Evolutionary conservation across 1,284 basidiomycete species (phyloP).

Genomic region (Mycena citricolor): DNA sequence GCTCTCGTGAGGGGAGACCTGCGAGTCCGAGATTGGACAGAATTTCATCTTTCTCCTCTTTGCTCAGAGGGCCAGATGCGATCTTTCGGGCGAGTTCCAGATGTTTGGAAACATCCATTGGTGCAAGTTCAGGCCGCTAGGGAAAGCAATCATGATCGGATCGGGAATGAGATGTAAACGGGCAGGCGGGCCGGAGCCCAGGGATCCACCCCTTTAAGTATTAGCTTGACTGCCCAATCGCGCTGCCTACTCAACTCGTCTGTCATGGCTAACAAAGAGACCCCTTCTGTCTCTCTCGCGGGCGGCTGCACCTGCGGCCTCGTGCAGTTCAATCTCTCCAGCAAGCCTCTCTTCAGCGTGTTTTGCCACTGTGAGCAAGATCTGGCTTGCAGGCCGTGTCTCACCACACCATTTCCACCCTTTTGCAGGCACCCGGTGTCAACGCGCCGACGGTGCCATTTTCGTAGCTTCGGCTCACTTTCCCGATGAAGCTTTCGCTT

Average conservation of each 20-base stretch:
- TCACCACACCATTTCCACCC: slow-evolving; percentile 4
- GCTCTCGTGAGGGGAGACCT: slow-evolving; percentile 53
- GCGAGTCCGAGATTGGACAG: slow-evolving; percentile 56
- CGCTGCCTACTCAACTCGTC: no score
- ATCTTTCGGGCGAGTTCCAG: slow-evolving; percentile 47
- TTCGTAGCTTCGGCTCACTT: slow-evolving; percentile 25
- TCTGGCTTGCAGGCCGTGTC: neutral
- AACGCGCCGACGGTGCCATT: slow-evolving; percentile 12
- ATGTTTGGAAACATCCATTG: slow-evolving; percentile 35
- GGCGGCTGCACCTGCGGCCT: slow-evolving; percentile 4
- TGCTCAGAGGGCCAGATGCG: slow-evolving; percentile 35
- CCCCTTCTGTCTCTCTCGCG: no score
- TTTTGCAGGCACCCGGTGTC: slow-evolving; percentile 1
- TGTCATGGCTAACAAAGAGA: no score
- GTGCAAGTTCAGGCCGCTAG: no score
- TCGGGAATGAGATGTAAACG: no score
- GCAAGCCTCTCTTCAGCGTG: slow-evolving; percentile 3
- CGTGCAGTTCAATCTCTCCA: slow-evolving; percentile 1
- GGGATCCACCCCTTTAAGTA: no score
- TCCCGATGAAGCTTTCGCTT: slow-evolving; percentile 19
- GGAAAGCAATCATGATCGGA: no score
- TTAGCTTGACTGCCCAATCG: no score
- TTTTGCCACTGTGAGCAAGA: slow-evolving; percentile 5
- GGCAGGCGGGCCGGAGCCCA: no score
- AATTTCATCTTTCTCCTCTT: slow-evolving; percentile 38